Conservation (phyloP, 2,329 filamentous ascomycete genomes). For the Apiospora phragmitis region DNA sequence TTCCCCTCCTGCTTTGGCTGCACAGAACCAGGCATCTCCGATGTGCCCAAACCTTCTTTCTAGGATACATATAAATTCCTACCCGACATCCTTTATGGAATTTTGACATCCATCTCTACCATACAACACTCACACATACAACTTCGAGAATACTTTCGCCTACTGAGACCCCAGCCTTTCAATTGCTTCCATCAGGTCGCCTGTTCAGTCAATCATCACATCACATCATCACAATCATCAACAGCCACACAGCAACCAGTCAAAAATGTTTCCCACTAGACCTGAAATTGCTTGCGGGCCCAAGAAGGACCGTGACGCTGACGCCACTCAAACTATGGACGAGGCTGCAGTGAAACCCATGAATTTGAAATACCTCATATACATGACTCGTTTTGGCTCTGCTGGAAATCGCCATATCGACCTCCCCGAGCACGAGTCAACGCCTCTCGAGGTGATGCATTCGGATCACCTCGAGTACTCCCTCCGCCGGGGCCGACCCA, state of each 20-base stretch:
- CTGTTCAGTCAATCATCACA: neutral
- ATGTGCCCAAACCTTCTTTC: neutral
- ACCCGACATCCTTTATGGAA: too few species aligned
- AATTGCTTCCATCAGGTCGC: neutral
- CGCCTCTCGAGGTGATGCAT: neutral
- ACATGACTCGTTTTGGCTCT: neutral
- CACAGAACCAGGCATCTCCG: neutral
- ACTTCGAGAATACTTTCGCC: neutral
- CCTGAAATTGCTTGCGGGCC: neutral
- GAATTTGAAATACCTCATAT: too few species aligned
- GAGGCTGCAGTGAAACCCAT: too few species aligned
- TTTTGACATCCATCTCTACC: neutral
- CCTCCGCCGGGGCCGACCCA: neutral
- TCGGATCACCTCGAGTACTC: neutral
- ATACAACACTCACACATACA: neutral
- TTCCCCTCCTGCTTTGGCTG: neutral
- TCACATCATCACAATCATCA: neutral
- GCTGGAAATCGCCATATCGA: neutral
- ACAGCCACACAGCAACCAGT: neutral
- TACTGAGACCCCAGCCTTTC: neutral
- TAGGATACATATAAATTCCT: neutral
- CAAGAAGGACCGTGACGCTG: neutral
- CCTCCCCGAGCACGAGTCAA: neutral
- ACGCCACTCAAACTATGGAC: neutral
- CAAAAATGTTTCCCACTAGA: neutral